A percentile compares a stretch with the other conserved stretches of the same genome.
phyloP scores from a whole-genome alignment of 2,329 filamentous ascomycete genomes.

The Cladophialophora yegresii region DNA sequence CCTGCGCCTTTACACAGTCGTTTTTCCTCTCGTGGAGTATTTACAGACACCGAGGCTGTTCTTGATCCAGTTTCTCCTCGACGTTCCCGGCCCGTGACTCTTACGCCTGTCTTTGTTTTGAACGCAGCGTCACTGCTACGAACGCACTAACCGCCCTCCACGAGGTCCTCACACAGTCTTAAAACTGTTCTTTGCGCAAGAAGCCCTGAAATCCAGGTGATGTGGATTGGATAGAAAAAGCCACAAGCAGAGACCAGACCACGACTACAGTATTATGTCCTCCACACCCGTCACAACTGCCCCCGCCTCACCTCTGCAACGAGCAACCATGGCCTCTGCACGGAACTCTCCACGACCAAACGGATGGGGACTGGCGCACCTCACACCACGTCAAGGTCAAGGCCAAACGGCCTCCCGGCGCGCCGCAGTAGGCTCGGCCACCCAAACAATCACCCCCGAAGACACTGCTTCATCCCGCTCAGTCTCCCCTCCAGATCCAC shows the following conservation, averaged over 20 bases:
- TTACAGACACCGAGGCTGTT: background rate
- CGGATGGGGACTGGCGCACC: constrained; percentile 14
- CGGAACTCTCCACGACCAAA: background rate
- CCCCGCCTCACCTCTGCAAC: constrained; percentile 9
- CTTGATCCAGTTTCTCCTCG: background rate
- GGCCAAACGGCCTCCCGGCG: constrained; percentile 11
- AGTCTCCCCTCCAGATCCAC: constrained; percentile 29
- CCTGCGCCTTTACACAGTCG: background rate
- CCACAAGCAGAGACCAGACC: background rate
- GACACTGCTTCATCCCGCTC: constrained; percentile 31
- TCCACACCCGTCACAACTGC: constrained; percentile 1
- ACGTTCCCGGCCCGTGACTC: background rate
- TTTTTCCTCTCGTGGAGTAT: background rate
- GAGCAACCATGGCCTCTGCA: constrained; percentile 6
- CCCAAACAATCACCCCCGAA: constrained; percentile 39
- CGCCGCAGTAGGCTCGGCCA: constrained; percentile 30
- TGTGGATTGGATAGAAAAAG: background rate
- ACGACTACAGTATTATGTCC: constrained; percentile 6
- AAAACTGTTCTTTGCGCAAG: background rate
- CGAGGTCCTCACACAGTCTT: background rate
- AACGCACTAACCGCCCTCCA: background rate
- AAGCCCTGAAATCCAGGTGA: background rate
- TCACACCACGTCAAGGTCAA: too few species aligned
- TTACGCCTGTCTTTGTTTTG: background rate
- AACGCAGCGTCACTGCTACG: background rate